These are phyloP conservation scores for Cryptococcus hybrid DNA, from an alignment of 1,284 basidiomycete genomes.

Conservation along the genomic window DNA sequence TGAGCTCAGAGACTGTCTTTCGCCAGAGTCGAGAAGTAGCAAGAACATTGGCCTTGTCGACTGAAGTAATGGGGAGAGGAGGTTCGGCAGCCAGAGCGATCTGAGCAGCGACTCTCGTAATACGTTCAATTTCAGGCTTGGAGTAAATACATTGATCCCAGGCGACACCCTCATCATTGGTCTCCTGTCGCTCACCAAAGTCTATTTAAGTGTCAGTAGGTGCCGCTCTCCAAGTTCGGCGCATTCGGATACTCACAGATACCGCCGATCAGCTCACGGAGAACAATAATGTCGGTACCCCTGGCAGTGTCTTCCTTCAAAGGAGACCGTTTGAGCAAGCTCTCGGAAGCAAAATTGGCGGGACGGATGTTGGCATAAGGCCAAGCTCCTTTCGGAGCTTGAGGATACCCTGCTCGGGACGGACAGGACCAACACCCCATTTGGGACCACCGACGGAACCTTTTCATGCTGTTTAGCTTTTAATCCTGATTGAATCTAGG, in stretches of 20 bases:
- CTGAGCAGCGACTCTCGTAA: slow-evolving; percentile 92
- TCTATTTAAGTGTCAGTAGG: slow-evolving; percentile 55
- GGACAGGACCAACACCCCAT: slow-evolving; percentile 91
- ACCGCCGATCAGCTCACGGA: slow-evolving; percentile 92
- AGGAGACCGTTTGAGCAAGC: slow-evolving; percentile 87
- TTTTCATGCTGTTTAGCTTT: slow-evolving; percentile 40
- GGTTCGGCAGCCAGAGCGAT: slow-evolving; percentile 82
- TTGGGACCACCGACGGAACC: slow-evolving; percentile 97
- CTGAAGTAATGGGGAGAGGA: slow-evolving; percentile 83
- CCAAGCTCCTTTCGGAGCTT: slow-evolving; percentile 89
- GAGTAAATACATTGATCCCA: slow-evolving; percentile 95
- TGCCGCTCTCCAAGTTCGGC: neutral
- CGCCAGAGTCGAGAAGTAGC: slow-evolving; percentile 95
- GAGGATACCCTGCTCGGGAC: slow-evolving; percentile 94
- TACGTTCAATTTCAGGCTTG: slow-evolving; percentile 85
- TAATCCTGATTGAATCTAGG: neutral
- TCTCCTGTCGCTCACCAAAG: slow-evolving; percentile 92
- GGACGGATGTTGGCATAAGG: slow-evolving; percentile 99
- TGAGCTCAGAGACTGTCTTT: slow-evolving; percentile 79
- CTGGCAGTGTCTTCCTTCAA: slow-evolving; percentile 80
- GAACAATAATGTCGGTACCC: slow-evolving; percentile 88
- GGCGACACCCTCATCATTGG: slow-evolving; percentile 63
- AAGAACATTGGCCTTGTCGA: slow-evolving; percentile 99
- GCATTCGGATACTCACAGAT: slow-evolving; percentile 48
- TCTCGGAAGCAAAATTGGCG: slow-evolving; percentile 89